phyloP scores from a whole-genome alignment of 306 rosid genomes.

The Gastrolobium villosum region DNA sequence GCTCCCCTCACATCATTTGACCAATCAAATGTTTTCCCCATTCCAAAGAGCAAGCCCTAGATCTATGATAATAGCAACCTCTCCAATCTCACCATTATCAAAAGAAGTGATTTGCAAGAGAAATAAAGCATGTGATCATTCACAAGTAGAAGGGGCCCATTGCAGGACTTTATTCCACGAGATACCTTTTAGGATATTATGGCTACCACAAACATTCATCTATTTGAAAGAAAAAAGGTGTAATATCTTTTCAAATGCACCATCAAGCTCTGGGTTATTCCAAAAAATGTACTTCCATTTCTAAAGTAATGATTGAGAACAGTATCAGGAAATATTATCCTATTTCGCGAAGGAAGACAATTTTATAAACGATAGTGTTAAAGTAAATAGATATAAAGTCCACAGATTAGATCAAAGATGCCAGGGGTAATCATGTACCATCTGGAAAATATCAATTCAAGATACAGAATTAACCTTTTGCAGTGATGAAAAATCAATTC shows the following conservation, averaged over 20 bases:
- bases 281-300: constrained; percentile 27
- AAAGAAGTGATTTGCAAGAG: neutral
- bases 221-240: neutral
- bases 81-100: constrained; percentile 16
- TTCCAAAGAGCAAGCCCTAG: constrained; percentile 17
- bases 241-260: constrained; percentile 9
- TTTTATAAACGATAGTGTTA: neutral
- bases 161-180: constrained; percentile 11
- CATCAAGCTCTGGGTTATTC: constrained; percentile 9
- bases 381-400: neutral
- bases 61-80: neutral
- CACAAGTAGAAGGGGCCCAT: neutral
- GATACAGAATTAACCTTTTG: constrained; percentile 76
- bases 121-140: constrained; percentile 10
- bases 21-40: neutral
- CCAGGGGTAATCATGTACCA: constrained; percentile 21
- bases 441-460: neutral
- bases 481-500: constrained; percentile 90
- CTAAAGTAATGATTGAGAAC: neutral
- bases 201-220: constrained; percentile 5
- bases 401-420: neutral
- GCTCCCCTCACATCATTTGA: neutral
- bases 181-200: constrained; percentile 3
- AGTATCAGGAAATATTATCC: neutral
- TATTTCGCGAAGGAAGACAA: constrained; percentile 1